Base-by-base conservation (phyloP, 2,329 filamentous ascomycete genomes). In the Nemania sp. region DNA sequence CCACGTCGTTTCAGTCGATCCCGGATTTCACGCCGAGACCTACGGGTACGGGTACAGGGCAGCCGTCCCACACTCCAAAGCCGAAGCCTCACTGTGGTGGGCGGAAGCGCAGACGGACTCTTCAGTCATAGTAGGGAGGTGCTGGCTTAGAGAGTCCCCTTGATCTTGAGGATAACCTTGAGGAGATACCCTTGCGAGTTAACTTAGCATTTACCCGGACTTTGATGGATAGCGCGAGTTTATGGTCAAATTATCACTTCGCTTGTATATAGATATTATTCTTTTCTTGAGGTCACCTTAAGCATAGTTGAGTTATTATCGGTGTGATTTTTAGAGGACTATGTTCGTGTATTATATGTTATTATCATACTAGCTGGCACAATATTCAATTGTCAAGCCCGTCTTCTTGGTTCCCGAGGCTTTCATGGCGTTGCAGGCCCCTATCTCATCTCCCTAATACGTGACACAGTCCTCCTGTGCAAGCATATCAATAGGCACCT, bases 21-120 rank as follows among this genome's bases (percentile, higher is more conserved):
- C 67, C 67, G 1, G 64, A 69, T 53, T 67, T 67, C 41, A 67
- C 64, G 52, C 52, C 13, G 22, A 55, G 56, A 18, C 64, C 67
- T 38, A 62, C 53, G 13, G 20, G 63, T 41, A 62, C 53, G n/a
- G 20, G 61, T 41, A 67, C 64, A 8, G 11, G 52, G n/a, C 62
- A 49, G 47, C 55, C 59, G 22, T 47, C 57, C 13, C 56, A 66
- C 41, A 67, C 64, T 13, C 6, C 57, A n/a, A 66, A 54, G 53
- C 55, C 59, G 41, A 68, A 58, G 35, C 66, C 62, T 0, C 63
- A 60, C 53, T 69, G 66, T n/a, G 26, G 59, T n/a, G 54, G 62
- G 41, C 49, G 52, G 29, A 62, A 20, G 41, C 66, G 62, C 62
- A 69, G 62, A 22, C 57, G 20, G 10, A 18, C 62, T 38, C 51